Evolutionary conservation across 148 eudicot genomes (phyloP).

Genomic region (Rhododendron mucronatum): DNA sequence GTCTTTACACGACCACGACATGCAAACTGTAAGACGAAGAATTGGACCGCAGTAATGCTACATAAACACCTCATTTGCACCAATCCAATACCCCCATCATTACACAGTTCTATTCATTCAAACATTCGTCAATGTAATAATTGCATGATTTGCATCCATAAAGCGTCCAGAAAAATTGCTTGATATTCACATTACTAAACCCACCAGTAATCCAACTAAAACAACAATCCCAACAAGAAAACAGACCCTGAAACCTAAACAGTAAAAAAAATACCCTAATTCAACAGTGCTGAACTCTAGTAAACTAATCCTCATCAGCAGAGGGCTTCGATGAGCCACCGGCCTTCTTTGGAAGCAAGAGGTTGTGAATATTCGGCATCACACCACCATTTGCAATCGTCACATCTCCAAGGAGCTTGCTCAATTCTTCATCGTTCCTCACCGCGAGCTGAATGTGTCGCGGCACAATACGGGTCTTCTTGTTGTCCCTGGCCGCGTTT

Average conservation of each 20-base stretch:
- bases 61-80: neutral
- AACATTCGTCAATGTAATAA: neutral
- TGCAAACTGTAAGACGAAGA: no score
- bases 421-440: slow-evolving; percentile 25
- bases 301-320: slow-evolving; percentile 3
- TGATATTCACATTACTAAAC: slow-evolving; percentile 7
- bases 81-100: no score
- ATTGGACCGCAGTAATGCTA: no score
- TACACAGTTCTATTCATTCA: neutral
- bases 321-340: slow-evolving; percentile 3
- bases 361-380: slow-evolving; percentile 22
- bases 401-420: slow-evolving; percentile 19
- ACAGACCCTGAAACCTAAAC: neutral
- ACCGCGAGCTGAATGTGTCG: slow-evolving; percentile 25
- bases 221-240: neutral
- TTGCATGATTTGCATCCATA: neutral
- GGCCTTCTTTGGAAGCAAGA: slow-evolving; percentile 18
- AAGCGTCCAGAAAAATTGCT: neutral
- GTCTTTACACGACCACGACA: no score
- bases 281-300: neutral
- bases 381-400: slow-evolving; percentile 26
- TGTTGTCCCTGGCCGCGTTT: slow-evolving; percentile 25
- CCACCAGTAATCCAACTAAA: neutral
- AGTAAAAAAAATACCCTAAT: neutral
- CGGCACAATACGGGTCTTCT: slow-evolving; percentile 17